Evolutionary conservation across 257 asterid genomes (phyloP).

Genomic region (Fraxinus quadrangulata): DNA sequence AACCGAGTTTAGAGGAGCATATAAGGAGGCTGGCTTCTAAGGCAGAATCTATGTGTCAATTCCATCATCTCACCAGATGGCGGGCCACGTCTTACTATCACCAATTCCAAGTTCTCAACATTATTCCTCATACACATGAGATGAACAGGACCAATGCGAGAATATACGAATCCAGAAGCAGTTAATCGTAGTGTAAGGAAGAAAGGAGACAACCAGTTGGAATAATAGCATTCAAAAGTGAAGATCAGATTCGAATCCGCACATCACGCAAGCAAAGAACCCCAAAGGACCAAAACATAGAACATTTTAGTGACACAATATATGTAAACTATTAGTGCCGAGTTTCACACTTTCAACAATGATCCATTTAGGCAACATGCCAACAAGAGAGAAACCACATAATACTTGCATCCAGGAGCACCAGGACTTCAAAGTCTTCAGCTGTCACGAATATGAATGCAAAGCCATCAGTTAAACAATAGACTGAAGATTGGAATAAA

Average conservation of each 20-base stretch:
- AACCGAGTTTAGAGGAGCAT: constrained; percentile 41
- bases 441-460: constrained; percentile 35
- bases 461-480: constrained; percentile 14
- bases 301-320: constrained; percentile 60
- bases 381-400: constrained; percentile 35
- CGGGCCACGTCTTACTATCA: constrained; percentile 30
- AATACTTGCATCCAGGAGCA: constrained; percentile 36
- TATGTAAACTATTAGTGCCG: constrained; percentile 51
- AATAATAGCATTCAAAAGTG: constrained; percentile 61
- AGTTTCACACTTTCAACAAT: constrained; percentile 47
- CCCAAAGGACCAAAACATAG: constrained; percentile 45
- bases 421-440: constrained; percentile 42
- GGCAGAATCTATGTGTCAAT: constrained; percentile 40
- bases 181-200: constrained; percentile 45
- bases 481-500: constrained; percentile 5
- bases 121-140: constrained; percentile 43
- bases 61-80: constrained; percentile 37
- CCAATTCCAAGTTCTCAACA: constrained; percentile 29
- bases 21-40: constrained; percentile 39
- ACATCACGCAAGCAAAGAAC: constrained; percentile 52
- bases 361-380: constrained; percentile 39
- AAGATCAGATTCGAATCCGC: constrained; percentile 39
- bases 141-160: constrained; percentile 40
- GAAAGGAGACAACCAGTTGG: constrained; percentile 68
- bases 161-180: constrained; percentile 55